Base-by-base conservation (phyloP, 2,329 filamentous ascomycete species). In the Zasmidium cellare region DNA sequence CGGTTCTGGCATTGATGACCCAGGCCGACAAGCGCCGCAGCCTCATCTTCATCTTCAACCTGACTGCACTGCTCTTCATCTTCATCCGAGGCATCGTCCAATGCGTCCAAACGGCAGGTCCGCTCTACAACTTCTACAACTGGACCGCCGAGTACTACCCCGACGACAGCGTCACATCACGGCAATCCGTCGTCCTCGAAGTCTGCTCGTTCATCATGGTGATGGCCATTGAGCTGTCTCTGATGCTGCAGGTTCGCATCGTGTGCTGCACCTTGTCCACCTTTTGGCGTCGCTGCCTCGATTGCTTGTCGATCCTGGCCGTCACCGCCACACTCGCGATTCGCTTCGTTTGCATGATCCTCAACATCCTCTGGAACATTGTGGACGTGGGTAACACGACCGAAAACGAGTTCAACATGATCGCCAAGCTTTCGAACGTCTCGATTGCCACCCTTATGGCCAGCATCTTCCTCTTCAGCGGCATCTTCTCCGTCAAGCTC, bases 1-100 rank as follows among this genome's bases (percentile, higher is more conserved):
- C 88, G 46, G 79, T 89, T 25, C 76, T 92, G 2, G 75, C 91
- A 11, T 75, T 87, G 57, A 80, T 92, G 72, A 92, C 89, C 0
- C 84, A 84, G 19, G 71, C 78, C 0, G 78, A 84, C 63, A 91
- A 90, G 71, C 83, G 89, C 59, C 76, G 77, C 53, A 87, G 87
- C 1, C 69, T 79, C 0, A 81, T 90, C 19, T 89, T 89, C 71
- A 68, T 87, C 62, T 77, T 92, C 66, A 91, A 92, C 69, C 64
- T 82, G 19, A 58, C 80, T 22, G 83, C 84, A 14, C 80, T 96
- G 19, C 51, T 82, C 50, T 69, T 86, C 68, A 86, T 88, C 73
- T 76, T 83, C 51, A 72, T 85, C 47, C 86, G 89, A 58, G 81
- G 80, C 68, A 71, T 82, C 16, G 74, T 91, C 3, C 76, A 85